Conservation (phyloP, 2,329 filamentous ascomycete genomes). For the Colletotrichum echinochloae region DNA sequence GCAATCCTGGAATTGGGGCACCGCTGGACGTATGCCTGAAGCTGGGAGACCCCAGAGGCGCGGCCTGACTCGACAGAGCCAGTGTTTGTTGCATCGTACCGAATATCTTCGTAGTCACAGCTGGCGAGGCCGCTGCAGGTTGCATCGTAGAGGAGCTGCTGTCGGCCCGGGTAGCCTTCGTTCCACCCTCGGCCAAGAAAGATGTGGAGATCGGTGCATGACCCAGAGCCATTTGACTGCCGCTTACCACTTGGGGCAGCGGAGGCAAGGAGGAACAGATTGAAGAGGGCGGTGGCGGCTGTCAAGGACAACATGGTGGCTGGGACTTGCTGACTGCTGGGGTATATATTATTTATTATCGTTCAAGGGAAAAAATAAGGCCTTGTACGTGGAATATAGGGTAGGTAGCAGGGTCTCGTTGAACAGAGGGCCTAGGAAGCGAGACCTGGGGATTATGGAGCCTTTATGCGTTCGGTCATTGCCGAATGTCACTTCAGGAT, state of each 20-base stretch:
- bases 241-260: constrained; percentile 35
- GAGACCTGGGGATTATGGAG: no score
- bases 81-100: constrained; percentile 46
- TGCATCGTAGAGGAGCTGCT: constrained; percentile 45
- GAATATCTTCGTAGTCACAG: constrained; percentile 51
- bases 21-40: constrained; percentile 53
- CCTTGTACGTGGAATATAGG: no score
- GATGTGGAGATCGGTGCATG: constrained; percentile 47
- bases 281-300: constrained; percentile 22
- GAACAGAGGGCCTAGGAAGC: no score
- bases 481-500: no score
- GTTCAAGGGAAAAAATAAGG: constrained; percentile 6
- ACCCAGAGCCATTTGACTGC: constrained; percentile 27
- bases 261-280: constrained; percentile 24
- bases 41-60: constrained; percentile 51
- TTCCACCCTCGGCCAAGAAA: constrained; percentile 48
- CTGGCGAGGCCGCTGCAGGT: constrained; percentile 45
- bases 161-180: constrained; percentile 48
- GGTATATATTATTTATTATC: not conserved
- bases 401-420: no score
- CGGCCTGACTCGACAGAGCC: constrained; percentile 53
- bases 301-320: constrained; percentile 25
- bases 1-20: constrained; percentile 56
- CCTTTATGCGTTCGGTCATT: no score
- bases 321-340: constrained; percentile 9